Evolutionary conservation across 2,329 filamentous ascomycete genomes (phyloP).

Genomic region (Ophiostoma triangulosporum): DNA sequence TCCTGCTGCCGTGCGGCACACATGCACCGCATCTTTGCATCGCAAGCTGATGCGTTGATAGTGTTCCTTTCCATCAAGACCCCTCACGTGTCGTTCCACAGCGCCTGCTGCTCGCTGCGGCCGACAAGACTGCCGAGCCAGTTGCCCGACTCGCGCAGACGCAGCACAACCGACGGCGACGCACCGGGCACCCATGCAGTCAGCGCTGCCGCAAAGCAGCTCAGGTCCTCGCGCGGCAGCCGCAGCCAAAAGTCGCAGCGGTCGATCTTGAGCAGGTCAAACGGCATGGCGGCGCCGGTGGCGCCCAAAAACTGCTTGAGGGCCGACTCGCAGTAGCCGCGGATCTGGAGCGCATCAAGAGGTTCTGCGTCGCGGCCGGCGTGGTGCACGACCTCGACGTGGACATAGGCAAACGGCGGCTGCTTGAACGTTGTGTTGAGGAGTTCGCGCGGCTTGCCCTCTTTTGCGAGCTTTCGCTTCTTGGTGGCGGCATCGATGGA

Average conservation of each 20-base stretch:
- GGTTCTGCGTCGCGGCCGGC: not conserved
- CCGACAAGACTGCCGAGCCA: slow-evolving; percentile 50
- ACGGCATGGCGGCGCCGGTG: slow-evolving; percentile 49
- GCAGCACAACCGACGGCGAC: slow-evolving; percentile 32
- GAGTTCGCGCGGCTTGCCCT: slow-evolving; percentile 25
- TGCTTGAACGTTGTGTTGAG: slow-evolving; percentile 36
- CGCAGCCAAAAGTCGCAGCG: slow-evolving; percentile 48
- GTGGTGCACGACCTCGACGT: slow-evolving; percentile 33
- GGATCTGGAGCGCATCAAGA: slow-evolving; percentile 49
- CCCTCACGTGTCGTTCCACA: slow-evolving; percentile 26
- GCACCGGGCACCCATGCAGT: slow-evolving; percentile 47
- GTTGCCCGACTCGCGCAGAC: slow-evolving; percentile 44
- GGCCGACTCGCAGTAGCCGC: slow-evolving; percentile 48
- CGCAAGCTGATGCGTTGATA: not conserved
- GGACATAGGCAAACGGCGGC: slow-evolving; percentile 43
- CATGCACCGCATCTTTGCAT: not conserved
- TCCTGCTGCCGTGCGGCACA: not conserved
- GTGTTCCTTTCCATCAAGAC: not conserved
- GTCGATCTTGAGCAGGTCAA: slow-evolving; percentile 56
- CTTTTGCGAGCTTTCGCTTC: slow-evolving; percentile 1
- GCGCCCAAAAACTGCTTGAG: slow-evolving; percentile 57
- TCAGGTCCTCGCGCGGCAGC: slow-evolving; percentile 46
- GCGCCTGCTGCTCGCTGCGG: slow-evolving; percentile 29
- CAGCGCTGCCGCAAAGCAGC: slow-evolving; percentile 47
- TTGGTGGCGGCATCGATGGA: slow-evolving; percentile 8